These are phyloP conservation scores for Diaporthe ampelina DNA, from an alignment of 2,329 filamentous ascomycete genomes.

Conservation along the genomic window DNA sequence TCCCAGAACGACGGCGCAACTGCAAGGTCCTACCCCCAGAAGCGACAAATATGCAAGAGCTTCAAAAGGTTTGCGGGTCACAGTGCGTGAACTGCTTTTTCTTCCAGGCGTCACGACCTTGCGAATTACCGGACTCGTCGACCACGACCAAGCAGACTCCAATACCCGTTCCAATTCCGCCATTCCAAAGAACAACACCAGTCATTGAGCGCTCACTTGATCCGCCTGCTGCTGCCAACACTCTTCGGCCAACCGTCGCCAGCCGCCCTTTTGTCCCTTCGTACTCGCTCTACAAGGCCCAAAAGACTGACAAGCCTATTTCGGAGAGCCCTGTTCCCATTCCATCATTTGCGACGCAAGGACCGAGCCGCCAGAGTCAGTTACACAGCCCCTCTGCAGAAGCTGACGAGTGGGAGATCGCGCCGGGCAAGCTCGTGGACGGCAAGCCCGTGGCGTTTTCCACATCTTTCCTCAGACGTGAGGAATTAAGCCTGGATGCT, in stretches of 20 bases:
- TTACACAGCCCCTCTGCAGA: neutral
- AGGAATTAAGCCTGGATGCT: neutral
- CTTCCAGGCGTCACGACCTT: neutral
- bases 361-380: neutral
- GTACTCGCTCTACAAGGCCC: neutral
- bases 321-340: slow-evolving; percentile 25
- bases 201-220: neutral
- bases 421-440: slow-evolving; percentile 1
- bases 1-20: slow-evolving; percentile 15
- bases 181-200: neutral
- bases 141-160: slow-evolving; percentile 10
- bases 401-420: slow-evolving; percentile 31
- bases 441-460: neutral
- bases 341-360: neutral
- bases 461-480: slow-evolving; percentile 20
- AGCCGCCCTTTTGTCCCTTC: neutral
- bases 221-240: neutral
- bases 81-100: slow-evolving; percentile 34
- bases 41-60: slow-evolving; percentile 21
- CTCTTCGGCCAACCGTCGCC: too few relatives aligned
- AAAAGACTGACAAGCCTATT: slow-evolving; percentile 3
- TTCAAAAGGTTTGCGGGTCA: slow-evolving; percentile 7
- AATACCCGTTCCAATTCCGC: neutral
- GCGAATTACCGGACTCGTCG: neutral
- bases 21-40: slow-evolving; percentile 29